These are phyloP conservation scores for Corylus americana DNA, from an alignment of 306 rosid species.

Conservation along the genomic window DNA sequence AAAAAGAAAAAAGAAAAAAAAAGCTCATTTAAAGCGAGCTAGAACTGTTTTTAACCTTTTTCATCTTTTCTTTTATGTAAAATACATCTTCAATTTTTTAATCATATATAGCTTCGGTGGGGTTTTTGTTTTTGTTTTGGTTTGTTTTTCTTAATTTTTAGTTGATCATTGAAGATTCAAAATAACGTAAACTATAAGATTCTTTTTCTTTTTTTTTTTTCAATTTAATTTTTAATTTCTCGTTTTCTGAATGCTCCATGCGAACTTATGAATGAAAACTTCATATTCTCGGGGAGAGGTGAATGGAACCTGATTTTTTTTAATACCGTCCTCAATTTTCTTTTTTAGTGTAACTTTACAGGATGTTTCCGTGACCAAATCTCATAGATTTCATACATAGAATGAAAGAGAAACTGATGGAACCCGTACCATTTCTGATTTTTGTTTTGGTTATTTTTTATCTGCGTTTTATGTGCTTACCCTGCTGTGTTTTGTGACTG, in stretches of 20 bases:
- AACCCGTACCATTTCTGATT: not conserved
- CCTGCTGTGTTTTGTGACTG: constrained; percentile 19
- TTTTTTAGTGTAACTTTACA: not conserved
- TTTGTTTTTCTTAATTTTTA: no score
- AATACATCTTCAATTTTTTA: not conserved
- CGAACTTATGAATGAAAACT: not conserved
- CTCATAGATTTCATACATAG: not conserved
- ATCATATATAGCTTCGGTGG: not conserved
- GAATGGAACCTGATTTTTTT: not conserved
- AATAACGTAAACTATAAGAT: not conserved
- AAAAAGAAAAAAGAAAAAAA: no score
- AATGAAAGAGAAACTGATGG: not conserved
- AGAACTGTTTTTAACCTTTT: not conserved
- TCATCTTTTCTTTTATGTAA: not conserved
- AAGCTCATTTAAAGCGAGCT: not conserved
- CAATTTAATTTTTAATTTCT: no score
- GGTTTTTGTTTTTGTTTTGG: not conserved
- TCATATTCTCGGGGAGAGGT: not conserved
- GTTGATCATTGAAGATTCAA: not conserved
- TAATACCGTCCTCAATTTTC: not conserved
- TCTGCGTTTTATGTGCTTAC: constrained; percentile 9
- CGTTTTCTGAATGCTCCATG: not conserved
- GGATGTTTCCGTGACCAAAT: not conserved
- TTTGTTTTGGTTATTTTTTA: not conserved
- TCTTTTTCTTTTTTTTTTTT: no score